phyloP scores from a whole-genome alignment of 164 flowering plant species.

The Malania oleifera region DNA sequence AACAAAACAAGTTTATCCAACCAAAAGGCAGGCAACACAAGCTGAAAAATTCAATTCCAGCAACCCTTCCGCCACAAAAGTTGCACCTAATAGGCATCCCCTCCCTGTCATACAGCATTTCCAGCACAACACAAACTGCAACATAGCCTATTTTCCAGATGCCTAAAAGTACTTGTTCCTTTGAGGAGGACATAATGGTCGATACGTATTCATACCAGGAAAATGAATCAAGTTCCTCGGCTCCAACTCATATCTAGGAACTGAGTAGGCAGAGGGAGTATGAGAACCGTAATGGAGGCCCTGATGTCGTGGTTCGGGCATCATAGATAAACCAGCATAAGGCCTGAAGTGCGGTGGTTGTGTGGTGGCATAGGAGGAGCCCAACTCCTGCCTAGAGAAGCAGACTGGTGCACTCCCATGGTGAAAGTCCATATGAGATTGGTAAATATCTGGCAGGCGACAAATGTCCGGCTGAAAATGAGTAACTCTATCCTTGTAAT shows the following conservation, averaged over 20 bases:
- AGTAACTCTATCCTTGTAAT: not conserved
- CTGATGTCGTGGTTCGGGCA: slow-evolving; percentile 2
- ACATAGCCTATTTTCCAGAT: no score
- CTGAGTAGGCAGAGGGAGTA: slow-evolving; percentile 3
- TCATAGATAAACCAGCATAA: not conserved
- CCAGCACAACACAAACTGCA: no score
- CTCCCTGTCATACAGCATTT: no score
- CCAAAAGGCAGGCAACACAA: no score
- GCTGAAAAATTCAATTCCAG: no score
- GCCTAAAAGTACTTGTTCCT: no score
- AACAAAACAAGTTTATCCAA: no score
- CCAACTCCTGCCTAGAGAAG: slow-evolving; percentile 4
- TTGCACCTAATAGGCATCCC: no score
- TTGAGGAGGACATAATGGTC: no score
- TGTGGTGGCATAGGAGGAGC: slow-evolving; percentile 16
- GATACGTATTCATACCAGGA: not conserved
- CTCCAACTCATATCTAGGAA: slow-evolving; percentile 7
- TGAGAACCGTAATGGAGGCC: not conserved
- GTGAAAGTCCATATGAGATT: slow-evolving; percentile 7
- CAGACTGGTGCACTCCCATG: not conserved
- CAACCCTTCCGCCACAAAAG: no score
- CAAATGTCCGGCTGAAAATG: not conserved
- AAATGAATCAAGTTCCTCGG: slow-evolving; percentile 4
- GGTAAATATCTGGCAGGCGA: not conserved
- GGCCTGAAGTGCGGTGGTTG: slow-evolving; percentile 7